Evolutionary conservation across 257 asterid genomes (phyloP).

Genomic region (Salvia rosmarinus): DNA sequence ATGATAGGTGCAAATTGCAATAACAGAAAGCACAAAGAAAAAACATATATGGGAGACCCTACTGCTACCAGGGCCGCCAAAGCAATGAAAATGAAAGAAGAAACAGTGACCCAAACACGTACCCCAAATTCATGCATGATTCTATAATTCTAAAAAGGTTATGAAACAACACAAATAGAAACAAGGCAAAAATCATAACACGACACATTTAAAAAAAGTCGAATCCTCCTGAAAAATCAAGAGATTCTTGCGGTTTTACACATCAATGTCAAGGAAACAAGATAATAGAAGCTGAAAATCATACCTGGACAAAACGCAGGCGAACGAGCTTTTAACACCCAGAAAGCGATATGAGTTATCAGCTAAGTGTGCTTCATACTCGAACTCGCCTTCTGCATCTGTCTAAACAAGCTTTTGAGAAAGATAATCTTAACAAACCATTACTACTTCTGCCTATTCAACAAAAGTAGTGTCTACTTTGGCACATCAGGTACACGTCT

Average conservation of each 20-base stretch:
- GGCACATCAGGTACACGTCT: background rate
- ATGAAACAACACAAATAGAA: background rate
- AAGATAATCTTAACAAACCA: background rate
- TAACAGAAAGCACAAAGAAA: background rate
- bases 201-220: background rate
- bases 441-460: background rate
- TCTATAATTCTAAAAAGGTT: background rate
- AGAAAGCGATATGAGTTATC: background rate
- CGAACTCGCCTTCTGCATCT: background rate
- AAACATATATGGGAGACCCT: background rate
- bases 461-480: background rate
- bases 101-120: background rate
- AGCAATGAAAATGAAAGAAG: slow-evolving; percentile 15
- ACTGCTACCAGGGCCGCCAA: too few relatives aligned
- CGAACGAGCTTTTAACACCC: background rate
- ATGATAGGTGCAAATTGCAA: background rate
- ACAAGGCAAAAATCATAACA: background rate
- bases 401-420: slow-evolving; percentile 7
- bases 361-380: background rate
- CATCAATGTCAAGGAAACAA: background rate
- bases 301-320: background rate
- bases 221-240: background rate
- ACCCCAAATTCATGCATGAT: slow-evolving; percentile 21
- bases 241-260: background rate
- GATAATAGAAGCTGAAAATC: background rate